Evolutionary conservation across 176 grass and related monocot genomes (phyloP).

Genomic region (Luzula sylvatica): DNA sequence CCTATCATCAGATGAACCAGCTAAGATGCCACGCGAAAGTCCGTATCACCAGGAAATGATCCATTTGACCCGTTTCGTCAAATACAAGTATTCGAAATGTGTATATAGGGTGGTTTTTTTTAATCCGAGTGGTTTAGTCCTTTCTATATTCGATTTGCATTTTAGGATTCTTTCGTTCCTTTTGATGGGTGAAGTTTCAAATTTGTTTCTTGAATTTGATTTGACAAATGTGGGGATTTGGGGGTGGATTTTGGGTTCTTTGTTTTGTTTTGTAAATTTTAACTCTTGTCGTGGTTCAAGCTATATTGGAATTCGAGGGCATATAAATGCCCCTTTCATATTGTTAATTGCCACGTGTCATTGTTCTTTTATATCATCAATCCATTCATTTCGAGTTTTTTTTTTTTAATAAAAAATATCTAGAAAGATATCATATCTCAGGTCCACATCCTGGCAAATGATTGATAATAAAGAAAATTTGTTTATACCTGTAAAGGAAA

Average conservation of each 20-base stretch:
- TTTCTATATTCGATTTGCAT: neutral
- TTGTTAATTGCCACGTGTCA: neutral
- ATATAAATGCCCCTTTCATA: too few relatives aligned
- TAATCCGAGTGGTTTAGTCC: neutral
- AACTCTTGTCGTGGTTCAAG: neutral
- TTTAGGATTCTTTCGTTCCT: neutral
- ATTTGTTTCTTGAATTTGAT: conserved; percentile 5
- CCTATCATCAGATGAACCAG: conserved; percentile 8
- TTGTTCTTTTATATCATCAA: too few relatives aligned
- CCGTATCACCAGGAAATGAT: conserved; percentile 7
- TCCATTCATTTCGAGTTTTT: too few relatives aligned
- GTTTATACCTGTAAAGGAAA: too few relatives aligned
- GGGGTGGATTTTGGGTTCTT: too few relatives aligned
- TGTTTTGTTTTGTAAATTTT: too few relatives aligned
- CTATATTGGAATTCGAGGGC: conserved; percentile 8
- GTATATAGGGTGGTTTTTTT: conserved; percentile 9
- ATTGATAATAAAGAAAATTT: too few relatives aligned
- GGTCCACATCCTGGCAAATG: too few relatives aligned
- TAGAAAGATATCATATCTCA: neutral
- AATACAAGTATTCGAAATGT: neutral
- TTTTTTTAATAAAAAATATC: too few relatives aligned
- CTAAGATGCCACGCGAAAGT: conserved; percentile 13
- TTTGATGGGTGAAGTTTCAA: conserved; percentile 11
- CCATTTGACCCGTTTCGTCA: neutral
- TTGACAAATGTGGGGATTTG: conserved; percentile 3